Evolutionary conservation across 2,329 filamentous ascomycete species (phyloP).

Genomic region (Fusarium tjaetaba): DNA sequence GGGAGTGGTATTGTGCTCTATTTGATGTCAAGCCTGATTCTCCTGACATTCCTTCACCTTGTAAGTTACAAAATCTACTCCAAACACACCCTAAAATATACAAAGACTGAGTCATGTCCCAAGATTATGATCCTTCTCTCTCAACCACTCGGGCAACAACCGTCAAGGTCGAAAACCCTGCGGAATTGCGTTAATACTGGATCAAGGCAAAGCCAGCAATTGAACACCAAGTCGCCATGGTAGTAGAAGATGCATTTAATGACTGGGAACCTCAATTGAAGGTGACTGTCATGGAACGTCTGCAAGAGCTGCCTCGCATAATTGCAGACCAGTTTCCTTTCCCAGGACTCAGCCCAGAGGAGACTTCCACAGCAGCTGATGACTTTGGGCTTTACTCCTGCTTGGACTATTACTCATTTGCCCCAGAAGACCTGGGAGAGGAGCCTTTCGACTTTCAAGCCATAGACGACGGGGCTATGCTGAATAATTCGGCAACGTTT

Average conservation of each 20-base stretch:
- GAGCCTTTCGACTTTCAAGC: not conserved
- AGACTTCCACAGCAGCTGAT: conserved; percentile 12
- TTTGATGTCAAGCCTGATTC: conserved; percentile 30
- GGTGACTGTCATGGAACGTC: not conserved
- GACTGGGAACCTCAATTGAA: conserved; percentile 16
- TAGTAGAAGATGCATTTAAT: conserved; percentile 10
- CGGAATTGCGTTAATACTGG: conserved; percentile 16
- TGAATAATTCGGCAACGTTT: not conserved
- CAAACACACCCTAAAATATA: not conserved
- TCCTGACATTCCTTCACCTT: conserved; percentile 36
- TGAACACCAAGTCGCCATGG: not conserved
- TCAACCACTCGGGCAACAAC: not conserved
- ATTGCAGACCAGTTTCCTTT: conserved; percentile 11
- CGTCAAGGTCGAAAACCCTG: conserved; percentile 3
- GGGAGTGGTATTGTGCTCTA: conserved; percentile 31
- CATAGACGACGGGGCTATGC: not conserved
- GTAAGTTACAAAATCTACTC: conserved; percentile 23
- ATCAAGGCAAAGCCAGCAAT: conserved; percentile 16
- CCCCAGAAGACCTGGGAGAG: not conserved
- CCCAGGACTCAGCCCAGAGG: conserved; percentile 21
- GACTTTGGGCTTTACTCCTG: not conserved
- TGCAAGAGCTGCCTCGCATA: conserved; percentile 17
- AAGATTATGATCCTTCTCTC: conserved; percentile 21
- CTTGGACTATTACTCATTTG: not conserved
- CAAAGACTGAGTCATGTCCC: not conserved